Evolutionary conservation across 148 eudicot species (phyloP).

Genomic region (Rhododendron williamsianum): DNA sequence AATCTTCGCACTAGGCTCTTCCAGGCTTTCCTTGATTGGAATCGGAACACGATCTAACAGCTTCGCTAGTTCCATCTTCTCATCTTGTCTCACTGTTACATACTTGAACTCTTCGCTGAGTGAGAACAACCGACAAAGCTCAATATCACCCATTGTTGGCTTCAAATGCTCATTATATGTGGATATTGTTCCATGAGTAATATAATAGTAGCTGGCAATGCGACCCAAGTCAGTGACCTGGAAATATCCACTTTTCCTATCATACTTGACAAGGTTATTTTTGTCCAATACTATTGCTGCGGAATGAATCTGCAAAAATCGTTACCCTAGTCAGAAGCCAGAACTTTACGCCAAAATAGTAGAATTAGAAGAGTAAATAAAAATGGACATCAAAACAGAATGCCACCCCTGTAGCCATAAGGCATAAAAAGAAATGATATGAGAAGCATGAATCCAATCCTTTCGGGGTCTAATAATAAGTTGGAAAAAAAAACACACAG

Average conservation of each 20-base stretch:
- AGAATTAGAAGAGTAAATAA: not conserved
- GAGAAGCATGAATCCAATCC: not conserved
- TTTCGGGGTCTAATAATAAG: not conserved
- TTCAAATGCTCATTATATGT: conserved; percentile 89
- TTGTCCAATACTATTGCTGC: conserved; percentile 73
- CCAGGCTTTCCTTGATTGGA: conserved; percentile 81
- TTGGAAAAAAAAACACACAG: not conserved
- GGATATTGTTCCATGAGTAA: conserved; percentile 78
- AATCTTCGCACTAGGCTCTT: conserved; percentile 91
- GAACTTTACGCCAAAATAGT: not conserved
- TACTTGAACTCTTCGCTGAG: conserved; percentile 92
- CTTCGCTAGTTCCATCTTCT: conserved; percentile 86
- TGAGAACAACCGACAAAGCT: conserved; percentile 83
- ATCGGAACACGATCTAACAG: conserved; percentile 85
- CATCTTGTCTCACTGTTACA: conserved; percentile 86
- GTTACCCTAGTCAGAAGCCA: not conserved
- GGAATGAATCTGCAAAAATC: conserved; percentile 63
- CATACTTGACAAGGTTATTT: conserved; percentile 72
- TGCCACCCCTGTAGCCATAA: not conserved
- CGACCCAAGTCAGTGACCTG: conserved; percentile 88
- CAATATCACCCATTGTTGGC: conserved; percentile 93
- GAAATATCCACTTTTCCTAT: conserved; percentile 85
- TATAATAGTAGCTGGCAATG: conserved; percentile 84
- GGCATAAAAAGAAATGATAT: not conserved
- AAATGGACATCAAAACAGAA: not conserved